These are phyloP conservation scores for Hyphodiscus hymeniophilus DNA, from an alignment of 495 filamentous ascomycete species.

Conservation along the genomic window DNA sequence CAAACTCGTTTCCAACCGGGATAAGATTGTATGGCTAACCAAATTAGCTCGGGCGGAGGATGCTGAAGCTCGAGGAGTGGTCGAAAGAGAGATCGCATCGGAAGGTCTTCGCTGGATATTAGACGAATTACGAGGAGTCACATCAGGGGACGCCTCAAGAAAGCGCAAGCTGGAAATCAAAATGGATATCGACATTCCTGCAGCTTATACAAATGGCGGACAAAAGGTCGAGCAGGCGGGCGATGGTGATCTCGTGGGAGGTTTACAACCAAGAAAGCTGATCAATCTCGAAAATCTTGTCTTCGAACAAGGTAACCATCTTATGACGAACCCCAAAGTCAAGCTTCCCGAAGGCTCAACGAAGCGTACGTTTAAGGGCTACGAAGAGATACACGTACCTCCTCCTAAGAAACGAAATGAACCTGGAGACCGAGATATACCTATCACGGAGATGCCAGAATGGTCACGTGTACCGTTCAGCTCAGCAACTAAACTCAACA, in stretches of 20 bases:
- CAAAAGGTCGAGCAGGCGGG: constrained; percentile 39
- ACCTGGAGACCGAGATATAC: constrained; percentile 69
- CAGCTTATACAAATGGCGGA: constrained; percentile 39
- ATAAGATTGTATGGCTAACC: constrained; percentile 93
- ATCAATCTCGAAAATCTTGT: constrained; percentile 94
- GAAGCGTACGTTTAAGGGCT: constrained; percentile 92
- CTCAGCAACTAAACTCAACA: constrained; percentile 69
- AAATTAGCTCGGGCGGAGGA: constrained; percentile 80
- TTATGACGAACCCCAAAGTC: constrained; percentile 96
- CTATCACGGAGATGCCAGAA: constrained; percentile 79
- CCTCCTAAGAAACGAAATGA: constrained; percentile 77
- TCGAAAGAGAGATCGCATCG: constrained; percentile 84
- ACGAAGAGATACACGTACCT: constrained; percentile 96
- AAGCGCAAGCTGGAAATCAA: constrained; percentile 73
- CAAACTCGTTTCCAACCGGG: constrained; percentile 82
- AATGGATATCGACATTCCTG: constrained; percentile 87
- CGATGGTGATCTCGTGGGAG: constrained; percentile 55
- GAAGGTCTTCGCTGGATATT: constrained; percentile 81
- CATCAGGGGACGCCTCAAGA: constrained; percentile 46
- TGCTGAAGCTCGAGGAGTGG: constrained; percentile 61
- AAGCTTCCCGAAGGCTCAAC: constrained; percentile 92
- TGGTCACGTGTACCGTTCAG: constrained; percentile 88
- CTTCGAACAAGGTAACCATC: constrained; percentile 96
- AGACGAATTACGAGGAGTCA: constrained; percentile 68
- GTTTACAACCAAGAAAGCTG: constrained; percentile 76